Conservation (phyloP, 2,329 filamentous ascomycete species). For the Thelonectria blattea region DNA sequence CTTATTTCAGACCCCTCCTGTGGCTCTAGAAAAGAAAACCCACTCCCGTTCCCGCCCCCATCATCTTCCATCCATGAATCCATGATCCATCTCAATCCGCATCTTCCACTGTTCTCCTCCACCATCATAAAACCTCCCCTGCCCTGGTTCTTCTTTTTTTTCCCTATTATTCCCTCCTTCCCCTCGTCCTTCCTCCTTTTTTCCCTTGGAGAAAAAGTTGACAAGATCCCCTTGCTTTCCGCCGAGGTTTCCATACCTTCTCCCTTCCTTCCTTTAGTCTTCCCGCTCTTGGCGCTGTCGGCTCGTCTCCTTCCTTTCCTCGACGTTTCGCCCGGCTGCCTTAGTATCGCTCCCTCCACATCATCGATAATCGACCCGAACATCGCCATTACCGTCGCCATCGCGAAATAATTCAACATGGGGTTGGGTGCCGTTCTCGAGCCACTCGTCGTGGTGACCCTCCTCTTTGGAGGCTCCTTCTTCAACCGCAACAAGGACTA, state of each 20-base stretch:
- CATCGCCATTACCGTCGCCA: not conserved
- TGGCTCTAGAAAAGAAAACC: not conserved
- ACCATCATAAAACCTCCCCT: constrained; percentile 1
- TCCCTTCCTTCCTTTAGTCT: not conserved
- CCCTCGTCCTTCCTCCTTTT: not conserved
- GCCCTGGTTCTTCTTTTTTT: not conserved
- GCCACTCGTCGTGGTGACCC: constrained; percentile 50
- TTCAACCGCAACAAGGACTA: constrained; percentile 51
- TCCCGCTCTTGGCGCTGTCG: not conserved
- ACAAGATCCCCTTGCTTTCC: not conserved
- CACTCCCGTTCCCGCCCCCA: not conserved
- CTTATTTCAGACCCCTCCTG: not conserved
- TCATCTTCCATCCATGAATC: not conserved
- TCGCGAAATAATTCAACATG: constrained; percentile 37
- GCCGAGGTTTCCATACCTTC: not conserved
- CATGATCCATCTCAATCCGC: not conserved
- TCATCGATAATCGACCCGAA: not conserved
- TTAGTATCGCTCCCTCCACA: not conserved
- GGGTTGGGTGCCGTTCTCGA: constrained; percentile 49
- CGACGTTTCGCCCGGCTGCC: not conserved
- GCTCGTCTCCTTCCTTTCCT: not conserved
- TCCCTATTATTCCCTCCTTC: not conserved
- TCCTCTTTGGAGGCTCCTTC: constrained; percentile 52
- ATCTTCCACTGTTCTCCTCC: not conserved
- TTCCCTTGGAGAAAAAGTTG: not conserved